Percentiles rank a stretch among this genome's conserved stretches.
These are phyloP conservation scores for Metschnikowia kunwiensis DNA, from an alignment of 805 yeast species.

Conservation along the genomic window DNA sequence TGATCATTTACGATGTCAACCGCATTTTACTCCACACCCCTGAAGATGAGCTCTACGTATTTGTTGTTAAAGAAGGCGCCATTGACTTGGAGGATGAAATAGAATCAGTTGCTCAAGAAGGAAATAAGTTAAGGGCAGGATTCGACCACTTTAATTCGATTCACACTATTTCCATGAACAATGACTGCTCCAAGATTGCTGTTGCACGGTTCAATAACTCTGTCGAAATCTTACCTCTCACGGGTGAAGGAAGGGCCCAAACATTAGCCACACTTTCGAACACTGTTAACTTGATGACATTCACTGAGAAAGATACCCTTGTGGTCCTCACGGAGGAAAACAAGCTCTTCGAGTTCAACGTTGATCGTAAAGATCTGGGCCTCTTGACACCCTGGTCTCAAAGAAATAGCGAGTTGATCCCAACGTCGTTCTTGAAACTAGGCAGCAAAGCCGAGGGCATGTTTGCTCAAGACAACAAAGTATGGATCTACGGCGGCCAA, in stretches of 20 bases:
- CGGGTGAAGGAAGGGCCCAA: slow-evolving; percentile 24
- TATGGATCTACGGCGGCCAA: slow-evolving; percentile 86
- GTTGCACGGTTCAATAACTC: slow-evolving; percentile 64
- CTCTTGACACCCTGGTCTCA: slow-evolving; percentile 76
- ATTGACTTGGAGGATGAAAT: slow-evolving; percentile 42
- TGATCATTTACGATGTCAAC: slow-evolving; percentile 44
- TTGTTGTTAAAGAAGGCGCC: slow-evolving; percentile 29
- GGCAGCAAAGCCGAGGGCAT: slow-evolving; percentile 74
- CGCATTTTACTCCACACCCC: slow-evolving; percentile 53
- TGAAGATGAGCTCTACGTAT: slow-evolving; percentile 56
- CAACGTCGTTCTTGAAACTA: slow-evolving; percentile 52
- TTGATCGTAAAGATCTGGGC: slow-evolving; percentile 14
- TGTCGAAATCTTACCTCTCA: slow-evolving; percentile 48
- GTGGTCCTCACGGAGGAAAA: slow-evolving; percentile 71
- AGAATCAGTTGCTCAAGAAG: slow-evolving; percentile 23
- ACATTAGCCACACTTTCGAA: slow-evolving; percentile 58
- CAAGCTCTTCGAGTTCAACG: slow-evolving; percentile 62
- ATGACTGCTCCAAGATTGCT: slow-evolving; percentile 46
- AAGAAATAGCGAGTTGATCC: slow-evolving; percentile 69
- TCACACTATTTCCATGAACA: slow-evolving; percentile 49
- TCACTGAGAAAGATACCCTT: slow-evolving; percentile 50
- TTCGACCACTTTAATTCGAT: slow-evolving; percentile 50
- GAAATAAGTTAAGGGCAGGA: slow-evolving; percentile 21
- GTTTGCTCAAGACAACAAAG: slow-evolving; percentile 48
- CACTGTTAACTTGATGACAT: slow-evolving; percentile 58